Evolutionary conservation across 306 rosid genomes (phyloP).

Genomic region (Vicia villosa): DNA sequence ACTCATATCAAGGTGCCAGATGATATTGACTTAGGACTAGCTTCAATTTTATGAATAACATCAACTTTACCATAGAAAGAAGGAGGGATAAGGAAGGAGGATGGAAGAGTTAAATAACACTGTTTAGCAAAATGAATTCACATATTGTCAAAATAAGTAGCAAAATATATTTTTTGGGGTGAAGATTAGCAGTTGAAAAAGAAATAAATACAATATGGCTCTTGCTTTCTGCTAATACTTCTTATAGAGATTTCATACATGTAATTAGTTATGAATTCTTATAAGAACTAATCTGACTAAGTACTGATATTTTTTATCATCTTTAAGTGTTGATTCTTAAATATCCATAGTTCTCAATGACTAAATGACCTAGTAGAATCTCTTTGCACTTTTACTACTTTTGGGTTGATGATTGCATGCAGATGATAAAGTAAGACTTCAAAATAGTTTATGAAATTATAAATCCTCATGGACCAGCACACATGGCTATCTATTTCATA

Average conservation of each 20-base stretch:
- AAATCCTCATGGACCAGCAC: too few species aligned
- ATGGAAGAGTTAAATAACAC: conserved; percentile 4
- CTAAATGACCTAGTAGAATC: background rate
- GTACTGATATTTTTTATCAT: background rate
- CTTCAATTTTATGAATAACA: conserved; percentile 27
- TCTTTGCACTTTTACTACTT: background rate
- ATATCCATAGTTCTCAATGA: background rate
- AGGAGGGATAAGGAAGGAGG: background rate
- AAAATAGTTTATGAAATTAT: too few species aligned
- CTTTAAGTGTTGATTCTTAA: background rate
- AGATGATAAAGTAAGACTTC: too few species aligned
- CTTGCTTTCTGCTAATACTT: background rate
- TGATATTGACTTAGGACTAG: conserved; percentile 21
- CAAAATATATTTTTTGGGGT: conserved; percentile 1
- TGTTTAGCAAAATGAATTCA: conserved; percentile 14
- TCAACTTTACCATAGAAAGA: conserved; percentile 22
- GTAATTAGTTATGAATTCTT: background rate
- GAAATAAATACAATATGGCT: conserved; percentile 13
- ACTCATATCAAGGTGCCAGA: conserved; percentile 58
- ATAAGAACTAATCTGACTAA: conserved; percentile 6
- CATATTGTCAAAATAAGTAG: conserved; percentile 23
- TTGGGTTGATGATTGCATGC: background rate
- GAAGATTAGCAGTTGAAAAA: conserved; percentile 25
- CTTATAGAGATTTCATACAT: background rate
- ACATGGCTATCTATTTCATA: too few species aligned